Evolutionary conservation across 345 rosid genomes (phyloP), one percentile per base, ranked within the genome.

Genomic region (Gossypium anomalum): DNA sequence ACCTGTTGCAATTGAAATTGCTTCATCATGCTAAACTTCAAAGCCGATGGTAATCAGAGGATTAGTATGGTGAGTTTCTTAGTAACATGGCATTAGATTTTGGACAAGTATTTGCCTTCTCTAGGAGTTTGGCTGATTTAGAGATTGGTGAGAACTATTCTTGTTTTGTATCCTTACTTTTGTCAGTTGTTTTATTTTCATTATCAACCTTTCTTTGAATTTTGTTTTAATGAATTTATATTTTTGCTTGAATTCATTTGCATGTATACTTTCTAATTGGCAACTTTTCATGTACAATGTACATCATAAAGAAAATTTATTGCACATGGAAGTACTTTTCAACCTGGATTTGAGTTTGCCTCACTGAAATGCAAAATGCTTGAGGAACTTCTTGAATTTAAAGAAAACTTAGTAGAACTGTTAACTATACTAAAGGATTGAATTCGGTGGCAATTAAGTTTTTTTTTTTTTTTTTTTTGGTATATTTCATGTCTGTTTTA

Each of bases 51-150:
- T 1, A 66, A 23, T 58, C 20, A 2, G 22, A 22, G 19, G 43
- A 23, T 14, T 7, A 2, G 19, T 25, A 60, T 70, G 17, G 61
- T n/a, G 19, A 60, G 67, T 59, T 73, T 56, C 38, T 71, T 56
- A 16, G 65, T 43, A 43, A 57, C 75, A 56, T 56, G 74, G 12
- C 16, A 19, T 56, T 12, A 23, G 52, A 38, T 56, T 34, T 71
- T 71, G 51, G 61, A 41, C 34, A 11, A 71, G 22, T 56, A 34
- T 10, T 72, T 47, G 9, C 23, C 76, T 73, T 60, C 67, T 19
- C 65, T 58, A 20, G 56, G 75, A 59, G 53, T 13, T 71, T 43
- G 52, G 15, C 15, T 44, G 65, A 71, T 57, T 43, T 34, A 56
- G 27, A 22, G 17, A 22, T 55, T 38, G 49, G 49, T 34, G 48